Evolutionary conservation across 2,329 filamentous ascomycete genomes (phyloP).

Genomic region (Fusarium marasasianum): DNA sequence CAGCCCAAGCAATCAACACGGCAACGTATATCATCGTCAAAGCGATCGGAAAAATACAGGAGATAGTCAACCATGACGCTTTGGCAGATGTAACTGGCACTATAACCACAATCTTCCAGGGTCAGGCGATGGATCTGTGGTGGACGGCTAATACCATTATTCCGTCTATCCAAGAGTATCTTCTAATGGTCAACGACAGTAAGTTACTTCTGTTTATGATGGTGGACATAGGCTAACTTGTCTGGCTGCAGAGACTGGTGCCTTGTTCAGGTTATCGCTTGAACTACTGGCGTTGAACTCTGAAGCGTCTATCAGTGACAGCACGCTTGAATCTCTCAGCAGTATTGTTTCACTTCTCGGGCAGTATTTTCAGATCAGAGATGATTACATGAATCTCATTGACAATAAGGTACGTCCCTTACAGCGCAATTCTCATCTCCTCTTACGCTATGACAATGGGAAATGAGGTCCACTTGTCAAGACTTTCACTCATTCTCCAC

Average conservation of each 20-base stretch:
- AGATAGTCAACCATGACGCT: neutral
- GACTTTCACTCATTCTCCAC: neutral
- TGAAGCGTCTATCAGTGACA: neutral
- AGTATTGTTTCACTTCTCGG: neutral
- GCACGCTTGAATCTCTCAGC: neutral
- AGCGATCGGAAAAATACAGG: neutral
- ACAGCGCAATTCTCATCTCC: rapidly evolving
- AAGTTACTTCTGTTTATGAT: rapidly evolving
- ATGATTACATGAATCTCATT: slow-evolving; percentile 8
- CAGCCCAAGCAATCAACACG: slow-evolving; percentile 7
- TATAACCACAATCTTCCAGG: neutral
- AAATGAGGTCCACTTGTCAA: too few species aligned
- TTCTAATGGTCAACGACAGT: slow-evolving; percentile 1
- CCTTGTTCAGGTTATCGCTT: neutral
- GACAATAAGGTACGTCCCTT: neutral
- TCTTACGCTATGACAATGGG: too few species aligned
- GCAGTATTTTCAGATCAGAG: slow-evolving; percentile 1
- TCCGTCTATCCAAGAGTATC: neutral
- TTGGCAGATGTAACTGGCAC: neutral
- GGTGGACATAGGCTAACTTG: rapidly evolving
- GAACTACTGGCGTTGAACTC: neutral
- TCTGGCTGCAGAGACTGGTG: neutral
- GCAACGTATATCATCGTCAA: neutral
- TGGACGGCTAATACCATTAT: neutral
- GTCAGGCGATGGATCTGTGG: slow-evolving; percentile 1